phyloP scores from a whole-genome alignment of 371 early-diverging fungal species.

The Haplosporangium sp. region DNA sequence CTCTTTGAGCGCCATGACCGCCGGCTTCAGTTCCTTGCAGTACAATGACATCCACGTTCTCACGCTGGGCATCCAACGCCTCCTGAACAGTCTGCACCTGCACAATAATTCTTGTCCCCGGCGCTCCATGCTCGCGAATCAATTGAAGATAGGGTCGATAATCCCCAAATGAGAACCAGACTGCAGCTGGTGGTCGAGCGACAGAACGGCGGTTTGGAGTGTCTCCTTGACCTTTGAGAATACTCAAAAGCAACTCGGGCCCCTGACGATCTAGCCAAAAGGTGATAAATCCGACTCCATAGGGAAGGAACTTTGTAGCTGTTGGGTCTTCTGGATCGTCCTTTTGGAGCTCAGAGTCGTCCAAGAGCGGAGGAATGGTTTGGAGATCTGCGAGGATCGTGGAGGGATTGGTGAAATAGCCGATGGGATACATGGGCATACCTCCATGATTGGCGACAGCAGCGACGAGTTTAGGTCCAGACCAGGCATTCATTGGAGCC shows the following conservation, averaged over 20 bases:
- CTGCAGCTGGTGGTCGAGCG: conserved; percentile 50
- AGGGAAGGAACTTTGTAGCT: conserved; percentile 23
- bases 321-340: not conserved
- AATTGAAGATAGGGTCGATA: conserved; percentile 44
- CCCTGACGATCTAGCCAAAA: conserved; percentile 49
- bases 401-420: conserved; percentile 34
- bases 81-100: conserved; percentile 56
- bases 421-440: conserved; percentile 39
- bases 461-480: conserved; percentile 35
- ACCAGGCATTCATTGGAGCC: conserved; percentile 51
- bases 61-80: conserved; percentile 48
- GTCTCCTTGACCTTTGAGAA: conserved; percentile 32
- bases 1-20: conserved; percentile 56
- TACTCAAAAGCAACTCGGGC: conserved; percentile 21
- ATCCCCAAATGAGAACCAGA: conserved; percentile 61
- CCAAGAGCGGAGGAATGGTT: conserved; percentile 12
- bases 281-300: conserved; percentile 56
- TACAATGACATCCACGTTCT: conserved; percentile 55
- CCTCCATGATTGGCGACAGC: conserved; percentile 49
- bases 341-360: not conserved
- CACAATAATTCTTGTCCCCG: conserved; percentile 49
- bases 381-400: conserved; percentile 35
- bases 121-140: conserved; percentile 35
- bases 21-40: conserved; percentile 58
- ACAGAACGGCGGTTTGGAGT: conserved; percentile 4